Evolutionary conservation across 345 rosid species (phyloP).

Genomic region (Eucalyptus tenuipes): DNA sequence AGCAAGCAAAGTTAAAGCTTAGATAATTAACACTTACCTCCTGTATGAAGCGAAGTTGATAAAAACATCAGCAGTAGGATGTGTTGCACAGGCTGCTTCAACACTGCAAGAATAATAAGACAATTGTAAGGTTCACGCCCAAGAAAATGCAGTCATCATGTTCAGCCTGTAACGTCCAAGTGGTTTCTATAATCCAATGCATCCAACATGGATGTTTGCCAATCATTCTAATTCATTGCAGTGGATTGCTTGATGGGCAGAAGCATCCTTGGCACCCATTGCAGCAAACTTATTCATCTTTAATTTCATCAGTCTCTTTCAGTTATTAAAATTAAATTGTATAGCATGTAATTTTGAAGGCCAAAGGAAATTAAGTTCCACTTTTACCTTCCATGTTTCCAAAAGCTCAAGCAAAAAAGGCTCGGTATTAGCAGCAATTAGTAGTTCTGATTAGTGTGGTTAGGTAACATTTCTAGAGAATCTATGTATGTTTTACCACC

Average conservation of each 20-base stretch:
- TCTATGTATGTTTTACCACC: background rate
- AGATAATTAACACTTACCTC: slow-evolving; percentile 29
- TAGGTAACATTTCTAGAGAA: background rate
- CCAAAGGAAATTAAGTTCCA: background rate
- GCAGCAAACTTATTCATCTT: background rate
- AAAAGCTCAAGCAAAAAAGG: background rate
- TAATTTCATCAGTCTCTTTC: background rate
- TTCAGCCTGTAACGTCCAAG: background rate
- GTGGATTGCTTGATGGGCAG: background rate
- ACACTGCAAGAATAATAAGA: slow-evolving; percentile 37
- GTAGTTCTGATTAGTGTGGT: background rate
- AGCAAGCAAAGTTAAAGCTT: background rate
- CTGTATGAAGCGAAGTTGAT: slow-evolving; percentile 91
- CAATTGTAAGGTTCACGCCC: background rate
- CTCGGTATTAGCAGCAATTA: background rate
- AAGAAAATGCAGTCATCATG: background rate
- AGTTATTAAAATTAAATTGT: background rate
- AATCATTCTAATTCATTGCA: background rate
- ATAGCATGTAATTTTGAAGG: background rate
- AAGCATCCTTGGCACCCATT: background rate
- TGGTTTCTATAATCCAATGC: background rate
- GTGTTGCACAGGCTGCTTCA: slow-evolving; percentile 88
- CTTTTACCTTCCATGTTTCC: background rate
- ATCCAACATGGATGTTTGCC: background rate
- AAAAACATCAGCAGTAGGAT: slow-evolving; percentile 94